Evolutionary conservation across 2,329 filamentous ascomycete species (phyloP).

Genomic region (Domatiomyces globalis): DNA sequence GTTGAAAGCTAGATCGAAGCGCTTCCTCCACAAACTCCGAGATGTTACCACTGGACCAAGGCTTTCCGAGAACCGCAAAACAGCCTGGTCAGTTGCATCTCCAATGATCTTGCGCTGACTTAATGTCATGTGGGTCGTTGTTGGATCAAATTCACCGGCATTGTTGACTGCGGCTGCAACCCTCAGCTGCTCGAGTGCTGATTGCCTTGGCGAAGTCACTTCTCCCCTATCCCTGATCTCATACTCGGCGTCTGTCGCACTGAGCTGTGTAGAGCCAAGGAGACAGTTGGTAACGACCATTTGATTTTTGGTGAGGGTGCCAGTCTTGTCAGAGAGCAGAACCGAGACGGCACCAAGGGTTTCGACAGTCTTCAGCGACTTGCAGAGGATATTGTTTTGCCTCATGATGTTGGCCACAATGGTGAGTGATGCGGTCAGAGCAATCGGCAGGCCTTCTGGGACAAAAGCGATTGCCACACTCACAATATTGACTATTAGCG

Average conservation of each 20-base stretch:
- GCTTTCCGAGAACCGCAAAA: constrained; percentile 56
- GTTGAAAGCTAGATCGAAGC: constrained; percentile 60
- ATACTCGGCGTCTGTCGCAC: constrained; percentile 40
- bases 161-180: constrained; percentile 56
- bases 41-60: constrained; percentile 48
- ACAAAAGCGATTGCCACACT: constrained; percentile 62
- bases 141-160: constrained; percentile 57
- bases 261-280: constrained; percentile 40
- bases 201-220: constrained; percentile 15
- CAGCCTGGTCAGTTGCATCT: constrained; percentile 62
- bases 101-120: constrained; percentile 52
- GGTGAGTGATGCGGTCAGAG: constrained; percentile 55
- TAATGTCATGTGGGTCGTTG: constrained; percentile 45
- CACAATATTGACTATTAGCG: constrained; percentile 59
- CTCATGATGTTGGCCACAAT: constrained; percentile 66
- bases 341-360: constrained; percentile 59
- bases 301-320: constrained; percentile 45
- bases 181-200: constrained; percentile 44
- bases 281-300: constrained; percentile 60
- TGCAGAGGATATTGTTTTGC: constrained; percentile 64
- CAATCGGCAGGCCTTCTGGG: constrained; percentile 58
- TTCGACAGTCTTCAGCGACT: constrained; percentile 65
- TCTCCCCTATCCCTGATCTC: constrained; percentile 20
- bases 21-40: constrained; percentile 48
- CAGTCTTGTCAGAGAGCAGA: constrained; percentile 66